A percentile compares a stretch with the other conserved stretches of the same genome.
These are phyloP conservation scores for Ilex paraguariensis DNA, from an alignment of 305 asterid species.

Conservation along the genomic window DNA sequence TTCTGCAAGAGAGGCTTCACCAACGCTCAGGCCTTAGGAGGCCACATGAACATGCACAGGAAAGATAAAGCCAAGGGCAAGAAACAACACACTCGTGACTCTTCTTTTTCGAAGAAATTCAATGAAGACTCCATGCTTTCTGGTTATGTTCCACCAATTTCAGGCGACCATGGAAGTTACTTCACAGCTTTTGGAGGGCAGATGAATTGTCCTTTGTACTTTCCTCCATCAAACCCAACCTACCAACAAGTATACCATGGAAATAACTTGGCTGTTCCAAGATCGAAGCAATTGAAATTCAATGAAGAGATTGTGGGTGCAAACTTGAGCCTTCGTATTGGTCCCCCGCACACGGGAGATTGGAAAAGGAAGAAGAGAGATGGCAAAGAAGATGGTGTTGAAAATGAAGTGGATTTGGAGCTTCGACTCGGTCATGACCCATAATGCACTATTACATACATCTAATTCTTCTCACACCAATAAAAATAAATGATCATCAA, in stretches of 20 bases:
- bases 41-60: constrained; percentile 80
- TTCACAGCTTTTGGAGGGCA: neutral
- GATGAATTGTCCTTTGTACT: constrained; percentile 8
- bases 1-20: constrained; percentile 77
- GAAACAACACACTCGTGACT: constrained; percentile 19
- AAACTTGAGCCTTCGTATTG: constrained; percentile 22
- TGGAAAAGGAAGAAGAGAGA: neutral
- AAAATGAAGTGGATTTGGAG: constrained; percentile 45
- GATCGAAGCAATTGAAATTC: neutral
- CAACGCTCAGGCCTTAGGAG: constrained; percentile 78
- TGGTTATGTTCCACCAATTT: constrained; percentile 15
- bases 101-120: constrained; percentile 2
- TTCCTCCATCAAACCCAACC: constrained; percentile 46
- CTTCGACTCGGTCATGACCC: constrained; percentile 45
- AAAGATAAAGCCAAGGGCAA: constrained; percentile 50
- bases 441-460: constrained; percentile 6
- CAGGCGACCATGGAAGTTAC: constrained; percentile 3
- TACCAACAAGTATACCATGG: neutral
- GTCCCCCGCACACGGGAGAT: constrained; percentile 12
- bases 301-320: constrained; percentile 12
- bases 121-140: constrained; percentile 9
- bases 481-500: no score
- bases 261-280: no score
- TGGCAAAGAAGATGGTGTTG: constrained; percentile 14
- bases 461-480: no score